A percentile compares a stretch with the other conserved stretches of the same genome.
Conservation (phyloP, 306 rosid species). For the Prunus campanulata region DNA sequence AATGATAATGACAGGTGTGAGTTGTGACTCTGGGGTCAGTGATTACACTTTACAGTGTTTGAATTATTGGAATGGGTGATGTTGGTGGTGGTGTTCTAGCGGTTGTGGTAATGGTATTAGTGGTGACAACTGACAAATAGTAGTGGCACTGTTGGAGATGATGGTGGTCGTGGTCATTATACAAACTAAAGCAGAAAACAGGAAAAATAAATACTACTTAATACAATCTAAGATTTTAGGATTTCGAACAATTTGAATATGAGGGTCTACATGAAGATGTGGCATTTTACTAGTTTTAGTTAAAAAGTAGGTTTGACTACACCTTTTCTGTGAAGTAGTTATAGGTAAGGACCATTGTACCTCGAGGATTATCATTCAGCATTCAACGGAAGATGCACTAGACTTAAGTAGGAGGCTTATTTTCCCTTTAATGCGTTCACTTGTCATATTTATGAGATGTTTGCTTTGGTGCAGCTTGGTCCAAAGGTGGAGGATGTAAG, state of each 20-base stretch:
- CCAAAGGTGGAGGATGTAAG: constrained; percentile 79
- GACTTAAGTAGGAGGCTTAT: neutral
- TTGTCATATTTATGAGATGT: neutral
- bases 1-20: neutral
- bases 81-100: neutral
- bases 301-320: neutral
- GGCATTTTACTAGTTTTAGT: neutral
- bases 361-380: neutral
- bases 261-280: neutral
- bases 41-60: neutral
- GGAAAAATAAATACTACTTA: neutral
- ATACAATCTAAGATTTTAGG: neutral
- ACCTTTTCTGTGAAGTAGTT: neutral
- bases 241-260: neutral
- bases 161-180: neutral
- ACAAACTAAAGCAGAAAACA: neutral
- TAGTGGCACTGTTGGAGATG: neutral
- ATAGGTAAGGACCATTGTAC: neutral
- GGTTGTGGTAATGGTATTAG: constrained; percentile 1
- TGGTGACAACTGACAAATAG: neutral
- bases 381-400: neutral
- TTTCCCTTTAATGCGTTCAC: neutral
- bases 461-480: constrained; percentile 67
- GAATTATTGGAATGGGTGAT: neutral
- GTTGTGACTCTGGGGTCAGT: neutral